phyloP scores from a whole-genome alignment of 2,329 filamentous ascomycete species.

The Trichoderma semiorbis region DNA sequence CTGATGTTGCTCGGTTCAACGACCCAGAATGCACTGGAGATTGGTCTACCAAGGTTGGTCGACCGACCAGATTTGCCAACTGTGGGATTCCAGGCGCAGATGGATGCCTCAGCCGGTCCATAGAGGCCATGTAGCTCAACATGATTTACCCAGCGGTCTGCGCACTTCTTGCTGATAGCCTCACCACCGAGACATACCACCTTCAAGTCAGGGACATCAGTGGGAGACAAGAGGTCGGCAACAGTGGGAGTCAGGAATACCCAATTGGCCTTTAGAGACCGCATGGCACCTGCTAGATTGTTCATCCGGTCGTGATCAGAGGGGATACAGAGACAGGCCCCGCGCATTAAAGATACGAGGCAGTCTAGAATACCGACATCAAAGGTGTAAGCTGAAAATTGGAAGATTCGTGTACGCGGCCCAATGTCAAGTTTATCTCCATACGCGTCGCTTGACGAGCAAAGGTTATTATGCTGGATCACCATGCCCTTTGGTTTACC shows the following conservation, averaged over 20 bases:
- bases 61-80: constrained; percentile 6
- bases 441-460: constrained; percentile 12
- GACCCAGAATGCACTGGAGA: constrained; percentile 22
- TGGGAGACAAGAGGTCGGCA: constrained; percentile 13
- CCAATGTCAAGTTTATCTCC: constrained; percentile 8
- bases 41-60: constrained; percentile 16
- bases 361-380: constrained; percentile 23
- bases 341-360: constrained; percentile 19
- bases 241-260: constrained; percentile 22
- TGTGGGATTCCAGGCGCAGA: constrained; percentile 13
- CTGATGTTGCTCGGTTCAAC: constrained; percentile 19
- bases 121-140: constrained; percentile 11
- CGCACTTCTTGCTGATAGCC: constrained; percentile 11
- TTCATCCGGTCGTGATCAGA: constrained; percentile 19
- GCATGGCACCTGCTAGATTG: constrained; percentile 19
- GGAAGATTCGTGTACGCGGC: constrained; percentile 17
- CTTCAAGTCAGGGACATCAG: constrained; percentile 10
- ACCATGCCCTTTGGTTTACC: constrained; percentile 15
- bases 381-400: constrained; percentile 24
- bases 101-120: constrained; percentile 16
- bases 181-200: constrained; percentile 14
- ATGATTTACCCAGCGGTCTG: constrained; percentile 9
- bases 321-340: constrained; percentile 23
- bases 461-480: constrained; percentile 15
- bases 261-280: constrained; percentile 3